Evolutionary conservation across 176 grass and related monocot genomes (phyloP), one percentile per base, ranked within the genome.

Genomic region (Aegilops sharonensis): DNA sequence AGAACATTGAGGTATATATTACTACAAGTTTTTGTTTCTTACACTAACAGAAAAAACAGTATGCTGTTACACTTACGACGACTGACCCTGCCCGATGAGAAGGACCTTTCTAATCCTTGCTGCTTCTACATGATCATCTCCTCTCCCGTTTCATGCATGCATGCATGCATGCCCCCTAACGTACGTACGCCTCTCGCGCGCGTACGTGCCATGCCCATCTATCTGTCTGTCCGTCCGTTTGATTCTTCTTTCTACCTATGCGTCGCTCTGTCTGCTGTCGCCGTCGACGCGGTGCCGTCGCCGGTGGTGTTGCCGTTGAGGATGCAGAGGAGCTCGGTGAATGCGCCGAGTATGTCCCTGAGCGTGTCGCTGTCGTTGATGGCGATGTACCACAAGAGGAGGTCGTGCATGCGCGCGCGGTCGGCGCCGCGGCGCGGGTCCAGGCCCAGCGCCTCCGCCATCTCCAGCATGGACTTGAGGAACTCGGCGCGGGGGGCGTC

Each of bases 401-500:
- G 96, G 64, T 95, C 91, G 24, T 95, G 88, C 40, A 98, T 88
- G 70, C 82, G 69, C 3, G 88, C 84, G 54, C 85, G 75, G 92
- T 94, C 89, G 39, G 77, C 76, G 83, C 75, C 79, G 45, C 77
- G 64, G 56, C 81, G 81, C 81, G 82, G 57, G 81, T 98, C 90
- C 8, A 95, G 81, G 5, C 67, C 88, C 52, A 95, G 70, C 56
- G 91, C 93, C 11, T 48, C 83, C 69, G 89, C 90, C 95, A 98
- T 98, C 81, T 98, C 95, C 88, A 91, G 39, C 93, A 98, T 98
- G 7, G 96, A 95, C 72, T 64, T 77, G 68, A 86, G 83, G 89
- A 98, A 98, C 47, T 95, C 96, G 15, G 47, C 76, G 39, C 91
- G 92, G 1, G 96, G 93, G 14, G 84, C 60, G 35, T 89, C 86